Base-by-base conservation (phyloP, 1,284 basidiomycete species). In the Cryptococcus sp. region DNA sequence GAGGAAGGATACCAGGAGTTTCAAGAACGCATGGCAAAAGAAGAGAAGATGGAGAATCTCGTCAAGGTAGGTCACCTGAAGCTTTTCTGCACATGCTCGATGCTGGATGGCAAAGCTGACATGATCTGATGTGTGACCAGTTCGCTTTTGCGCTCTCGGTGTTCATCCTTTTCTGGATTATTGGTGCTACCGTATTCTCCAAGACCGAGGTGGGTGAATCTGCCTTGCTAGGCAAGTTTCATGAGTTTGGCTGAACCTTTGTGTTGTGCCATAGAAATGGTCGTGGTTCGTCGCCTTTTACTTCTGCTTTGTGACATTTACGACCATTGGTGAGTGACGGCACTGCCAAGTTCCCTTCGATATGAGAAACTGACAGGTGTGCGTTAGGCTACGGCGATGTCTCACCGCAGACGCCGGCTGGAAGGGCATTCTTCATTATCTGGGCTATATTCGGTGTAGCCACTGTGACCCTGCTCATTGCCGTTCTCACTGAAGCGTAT, bases 401-500 rank as follows among this genome's bases (percentile, higher is more conserved):
- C 37, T 69, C 82, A 0, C 88, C 87, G 0, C 71, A 74, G 43
- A 85, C 86, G 0, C 83, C 86, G 15, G 83, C 86, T 5, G 89
- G 89, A 3, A 82, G 88, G 23, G 85, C 86, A 5, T 82, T 92
- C 48, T 92, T 93, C 73, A 84, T 91, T 52, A 83, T 86, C 8
- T 92, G 90, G 90, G 87, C 89, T 0, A 75, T 93, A 46, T 76
- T 89, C 10, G 89, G 89, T 22, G 86, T 91, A 19, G 87, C 82
- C 1, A 84, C 87, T 0, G 84, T 90, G 83, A 88, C 88, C 0
- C 85, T 88, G 39, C 79, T 89, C 11, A 83, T 71, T 19, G 64
- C 73, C 83, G 87, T 89, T 26, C 67, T 89, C 20, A 81, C 84
- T 13, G 88, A 89, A 62, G 85, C 82, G 0, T 86, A 84, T 57